Evolutionary conservation across 2,329 filamentous ascomycete genomes (phyloP).

Genomic region (Colletotrichum sp.): DNA sequence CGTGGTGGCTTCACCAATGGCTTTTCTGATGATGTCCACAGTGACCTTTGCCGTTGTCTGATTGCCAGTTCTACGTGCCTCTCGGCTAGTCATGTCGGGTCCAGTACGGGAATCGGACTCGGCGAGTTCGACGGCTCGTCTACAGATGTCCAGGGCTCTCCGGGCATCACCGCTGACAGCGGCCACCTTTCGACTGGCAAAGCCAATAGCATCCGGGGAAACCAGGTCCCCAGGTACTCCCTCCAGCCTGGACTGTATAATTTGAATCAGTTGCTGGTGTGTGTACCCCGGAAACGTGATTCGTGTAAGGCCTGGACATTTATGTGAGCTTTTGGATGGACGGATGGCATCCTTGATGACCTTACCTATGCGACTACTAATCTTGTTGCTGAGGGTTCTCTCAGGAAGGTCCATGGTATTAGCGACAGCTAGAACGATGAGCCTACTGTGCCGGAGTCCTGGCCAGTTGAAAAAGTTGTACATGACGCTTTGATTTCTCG

Average conservation of each 20-base stretch:
- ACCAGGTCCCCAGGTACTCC: conserved; percentile 90
- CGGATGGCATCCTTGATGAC: background rate
- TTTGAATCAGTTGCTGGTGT: conserved; percentile 95
- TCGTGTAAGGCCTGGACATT: conserved; percentile 70
- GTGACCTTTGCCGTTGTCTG: conserved; percentile 69
- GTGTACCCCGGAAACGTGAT: conserved; percentile 98
- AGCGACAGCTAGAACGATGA: conserved; percentile 96
- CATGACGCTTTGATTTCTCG: conserved; percentile 99
- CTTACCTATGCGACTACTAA: conserved; percentile 80
- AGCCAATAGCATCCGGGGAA: conserved; percentile 91
- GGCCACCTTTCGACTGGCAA: conserved; percentile 94
- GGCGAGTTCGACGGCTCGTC: conserved; percentile 92
- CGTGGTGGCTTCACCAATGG: conserved; percentile 93
- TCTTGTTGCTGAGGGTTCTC: conserved; percentile 96
- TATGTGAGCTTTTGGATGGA: background rate
- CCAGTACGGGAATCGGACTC: conserved; percentile 69
- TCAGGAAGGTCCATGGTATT: conserved; percentile 99
- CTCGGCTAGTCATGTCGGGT: conserved; percentile 36
- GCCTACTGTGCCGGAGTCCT: conserved; percentile 83
- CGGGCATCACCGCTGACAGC: conserved; percentile 95
- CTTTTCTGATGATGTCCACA: conserved; percentile 85
- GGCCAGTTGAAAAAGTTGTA: conserved; percentile 99
- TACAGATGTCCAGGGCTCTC: conserved; percentile 91
- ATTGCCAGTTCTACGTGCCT: conserved; percentile 22
- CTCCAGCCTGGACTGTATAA: conserved; percentile 91